phyloP scores from a whole-genome alignment of 352 stramenopile genomes.

The Pythium apleroticum region DNA sequence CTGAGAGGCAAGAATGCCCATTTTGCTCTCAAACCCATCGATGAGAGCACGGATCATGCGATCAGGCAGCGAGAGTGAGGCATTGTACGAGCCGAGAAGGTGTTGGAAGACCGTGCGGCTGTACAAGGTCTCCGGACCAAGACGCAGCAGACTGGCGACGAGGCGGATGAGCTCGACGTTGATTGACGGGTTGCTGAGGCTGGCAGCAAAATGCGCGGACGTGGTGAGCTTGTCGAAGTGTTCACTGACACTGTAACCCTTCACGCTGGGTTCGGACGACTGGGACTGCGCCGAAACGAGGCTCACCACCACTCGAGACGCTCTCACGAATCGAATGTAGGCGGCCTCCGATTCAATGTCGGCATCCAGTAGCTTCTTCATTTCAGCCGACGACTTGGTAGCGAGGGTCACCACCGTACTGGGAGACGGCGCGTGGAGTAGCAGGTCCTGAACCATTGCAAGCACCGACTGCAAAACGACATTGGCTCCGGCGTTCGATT shows the following conservation, averaged over 20 bases:
- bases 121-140: slow-evolving; percentile 39
- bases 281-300: background rate
- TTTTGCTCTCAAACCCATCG: slow-evolving; percentile 50
- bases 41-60: slow-evolving; percentile 53
- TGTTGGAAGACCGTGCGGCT: slow-evolving; percentile 51
- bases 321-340: slow-evolving; percentile 17
- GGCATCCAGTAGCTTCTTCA: slow-evolving; percentile 7
- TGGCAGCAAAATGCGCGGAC: slow-evolving; percentile 9
- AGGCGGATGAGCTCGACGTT: slow-evolving; percentile 42
- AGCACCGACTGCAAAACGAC: background rate
- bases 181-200: slow-evolving; percentile 16
- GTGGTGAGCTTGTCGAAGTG: slow-evolving; percentile 23
- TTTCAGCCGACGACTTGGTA: background rate
- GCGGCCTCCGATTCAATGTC: background rate
- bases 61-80: slow-evolving; percentile 66
- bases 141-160: slow-evolving; percentile 40
- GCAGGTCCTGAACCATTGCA: slow-evolving; percentile 9
- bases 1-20: slow-evolving; percentile 36
- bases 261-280: background rate
- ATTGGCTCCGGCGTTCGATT: background rate
- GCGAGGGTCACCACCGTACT: background rate
- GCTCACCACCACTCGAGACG: slow-evolving; percentile 7
- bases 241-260: slow-evolving; percentile 6
- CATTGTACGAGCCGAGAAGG: slow-evolving; percentile 63
- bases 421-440: background rate